Evolutionary conservation across 441 rosid species (phyloP), one percentile per base, ranked within the genome.

Genomic region (Theobroma grandiflorum): DNA sequence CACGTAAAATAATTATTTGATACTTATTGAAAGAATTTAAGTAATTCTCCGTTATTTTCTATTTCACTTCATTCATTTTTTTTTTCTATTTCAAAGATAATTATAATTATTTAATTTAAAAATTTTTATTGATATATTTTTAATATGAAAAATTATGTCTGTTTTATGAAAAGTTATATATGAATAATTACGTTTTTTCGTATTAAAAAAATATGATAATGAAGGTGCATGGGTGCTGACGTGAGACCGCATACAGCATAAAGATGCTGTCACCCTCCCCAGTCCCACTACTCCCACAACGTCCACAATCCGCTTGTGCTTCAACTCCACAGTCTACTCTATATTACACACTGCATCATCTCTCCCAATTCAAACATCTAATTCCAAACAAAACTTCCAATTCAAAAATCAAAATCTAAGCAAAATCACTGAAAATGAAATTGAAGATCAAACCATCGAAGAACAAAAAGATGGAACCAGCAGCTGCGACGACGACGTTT

Each of bases 301-400:
- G 80, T 79, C 92, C 87, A 57, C 77, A 85, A 26, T 81, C 90
- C 80, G 85, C 81, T 65, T 47, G 49, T 7, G 75, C 72, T 74
- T 53, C 14, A 35, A 12, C 45, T 68, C 66, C 43, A 20, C 65
- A 38, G 64, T 53, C 47, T 49, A 49, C 63, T 33, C 78, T 53
- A n/a, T 15, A 22, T 14, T 40, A 40, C 49, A 26, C 31, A 55
- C 64, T 26, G 31, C 31, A 26, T 26, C 31, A 73, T 22, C 82
- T 69, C 85, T 49, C 77, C 35, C 71, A 38, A 72, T 72, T 58
- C 80, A 58, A 58, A 58, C 12, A n/a, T 50, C 31, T 38, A 4
- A 4, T 37, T 71, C 59, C 72, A 83, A 63, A 80, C 45, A 31
- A 18, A 16, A 73, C 69, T 74, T 66, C 20, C 72, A 33, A 38